phyloP scores from a whole-genome alignment of 2,329 filamentous ascomycete genomes.

The Scolecobasidium constrictum region DNA sequence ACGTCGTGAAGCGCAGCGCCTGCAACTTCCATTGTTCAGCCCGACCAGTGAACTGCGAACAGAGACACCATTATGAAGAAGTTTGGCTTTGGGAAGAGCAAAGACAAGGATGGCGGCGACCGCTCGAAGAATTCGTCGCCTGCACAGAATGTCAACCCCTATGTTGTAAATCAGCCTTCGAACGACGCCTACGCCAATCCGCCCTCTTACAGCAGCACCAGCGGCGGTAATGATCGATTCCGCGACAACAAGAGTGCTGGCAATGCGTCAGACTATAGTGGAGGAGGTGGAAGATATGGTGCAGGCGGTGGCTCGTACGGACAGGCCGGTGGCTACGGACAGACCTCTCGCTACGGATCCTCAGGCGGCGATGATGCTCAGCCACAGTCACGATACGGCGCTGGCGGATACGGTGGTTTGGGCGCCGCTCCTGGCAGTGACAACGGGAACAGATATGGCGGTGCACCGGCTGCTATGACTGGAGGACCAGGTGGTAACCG shows the following conservation, averaged over 20 bases:
- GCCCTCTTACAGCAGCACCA: slow-evolving; percentile 12
- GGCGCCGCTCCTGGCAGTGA: slow-evolving; percentile 39
- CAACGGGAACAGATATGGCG: slow-evolving; percentile 26
- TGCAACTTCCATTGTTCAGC: no score
- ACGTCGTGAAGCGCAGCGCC: no score
- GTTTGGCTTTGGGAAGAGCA: neutral
- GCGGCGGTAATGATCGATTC: slow-evolving; percentile 23
- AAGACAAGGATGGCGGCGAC: neutral
- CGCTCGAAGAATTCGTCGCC: neutral
- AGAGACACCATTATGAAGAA: slow-evolving; percentile 1
- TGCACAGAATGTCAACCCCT: neutral
- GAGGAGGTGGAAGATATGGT: slow-evolving; percentile 16
- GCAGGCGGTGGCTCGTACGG: slow-evolving; percentile 27
- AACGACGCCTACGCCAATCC: neutral
- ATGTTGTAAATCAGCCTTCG: neutral
- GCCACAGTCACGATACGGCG: neutral
- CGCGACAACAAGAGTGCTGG: slow-evolving; percentile 10
- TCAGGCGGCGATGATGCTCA: neutral
- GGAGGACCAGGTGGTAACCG: neutral
- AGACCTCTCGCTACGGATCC: slow-evolving; percentile 7
- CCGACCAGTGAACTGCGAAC: no score
- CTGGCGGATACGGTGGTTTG: slow-evolving; percentile 21
- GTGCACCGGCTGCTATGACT: neutral
- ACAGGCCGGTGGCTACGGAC: slow-evolving; percentile 15
- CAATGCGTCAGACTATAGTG: slow-evolving; percentile 9